Conservation (phyloP, 805 yeast species). For the Teunomyces gatunensis region DNA sequence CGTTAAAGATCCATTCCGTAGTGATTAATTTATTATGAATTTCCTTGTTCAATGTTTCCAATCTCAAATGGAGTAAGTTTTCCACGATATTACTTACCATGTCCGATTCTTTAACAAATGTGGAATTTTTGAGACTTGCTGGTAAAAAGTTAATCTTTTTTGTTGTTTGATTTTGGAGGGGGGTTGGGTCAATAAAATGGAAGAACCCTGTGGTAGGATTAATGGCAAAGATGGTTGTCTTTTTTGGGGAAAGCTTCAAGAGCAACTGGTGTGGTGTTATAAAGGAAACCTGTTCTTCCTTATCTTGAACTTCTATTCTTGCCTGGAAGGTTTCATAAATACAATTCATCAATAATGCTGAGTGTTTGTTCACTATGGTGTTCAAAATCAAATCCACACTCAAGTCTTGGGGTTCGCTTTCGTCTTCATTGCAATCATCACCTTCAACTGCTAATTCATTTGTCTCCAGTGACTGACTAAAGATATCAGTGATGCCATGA, state of each 20-base stretch:
- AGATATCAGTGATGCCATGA: conserved; percentile 16
- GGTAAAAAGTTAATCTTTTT: conserved; percentile 30
- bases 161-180: conserved; percentile 31
- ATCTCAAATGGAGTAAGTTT: conserved; percentile 44
- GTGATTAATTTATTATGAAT: conserved; percentile 56
- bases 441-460: conserved; percentile 20
- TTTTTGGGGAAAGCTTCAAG: conserved; percentile 29
- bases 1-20: conserved; percentile 67
- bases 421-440: conserved; percentile 7
- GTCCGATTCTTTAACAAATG: conserved; percentile 28
- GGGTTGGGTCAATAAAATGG: conserved; percentile 39
- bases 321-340: conserved; percentile 13
- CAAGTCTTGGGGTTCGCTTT: conserved; percentile 27
- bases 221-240: conserved; percentile 35
- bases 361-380: conserved; percentile 37
- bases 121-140: conserved; percentile 12
- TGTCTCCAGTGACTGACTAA: conserved; percentile 4
- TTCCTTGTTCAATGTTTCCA: conserved; percentile 49
- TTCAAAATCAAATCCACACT: conserved; percentile 35
- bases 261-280: conserved; percentile 34
- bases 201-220: conserved; percentile 41
- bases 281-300: conserved; percentile 8
- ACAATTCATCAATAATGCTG: conserved; percentile 28
- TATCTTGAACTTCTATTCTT: conserved; percentile 1
- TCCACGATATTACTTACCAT: conserved; percentile 31